A percentile compares a stretch with the other conserved stretches of the same genome.
Evolutionary conservation across 352 stramenopile species (phyloP).

Genomic region (Globisporangium echinulatum): DNA sequence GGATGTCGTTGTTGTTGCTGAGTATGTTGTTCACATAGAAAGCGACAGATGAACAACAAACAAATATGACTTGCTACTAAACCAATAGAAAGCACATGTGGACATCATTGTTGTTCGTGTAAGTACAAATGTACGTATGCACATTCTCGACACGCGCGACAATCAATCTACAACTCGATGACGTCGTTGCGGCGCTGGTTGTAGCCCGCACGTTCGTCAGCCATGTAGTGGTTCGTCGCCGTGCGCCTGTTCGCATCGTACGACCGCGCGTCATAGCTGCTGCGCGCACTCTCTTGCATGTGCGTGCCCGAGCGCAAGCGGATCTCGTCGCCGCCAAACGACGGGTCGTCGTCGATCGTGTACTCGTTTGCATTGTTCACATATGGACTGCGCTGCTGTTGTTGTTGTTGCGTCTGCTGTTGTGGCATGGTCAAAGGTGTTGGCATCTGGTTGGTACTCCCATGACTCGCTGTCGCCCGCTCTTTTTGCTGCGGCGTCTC

Average conservation of each 20-base stretch:
- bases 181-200: slow-evolving; percentile 51
- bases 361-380: slow-evolving; percentile 23
- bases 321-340: slow-evolving; percentile 37
- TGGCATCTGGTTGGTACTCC: slow-evolving; percentile 1
- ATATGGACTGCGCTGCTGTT: slow-evolving; percentile 30
- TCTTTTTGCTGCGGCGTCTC: slow-evolving; percentile 46
- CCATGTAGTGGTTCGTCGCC: slow-evolving; percentile 49
- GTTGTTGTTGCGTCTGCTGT: not conserved
- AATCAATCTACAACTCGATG: slow-evolving; percentile 35
- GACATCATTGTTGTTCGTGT: too few relatives aligned
- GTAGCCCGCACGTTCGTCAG: slow-evolving; percentile 31
- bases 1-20: too few relatives aligned
- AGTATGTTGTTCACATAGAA: too few relatives aligned
- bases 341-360: slow-evolving; percentile 15
- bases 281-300: slow-evolving; percentile 18
- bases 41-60: too few relatives aligned
- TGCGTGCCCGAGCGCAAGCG: slow-evolving; percentile 48
- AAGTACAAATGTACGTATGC: too few relatives aligned
- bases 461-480: slow-evolving; percentile 9
- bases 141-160: too few relatives aligned
- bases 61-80: too few relatives aligned
- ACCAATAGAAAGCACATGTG: too few relatives aligned
- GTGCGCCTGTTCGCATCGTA: slow-evolving; percentile 34
- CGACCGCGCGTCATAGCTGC: slow-evolving; percentile 23
- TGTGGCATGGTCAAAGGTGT: slow-evolving; percentile 4